Conservation (phyloP, 2,329 filamentous ascomycete genomes). For the Claviceps digitariae region DNA sequence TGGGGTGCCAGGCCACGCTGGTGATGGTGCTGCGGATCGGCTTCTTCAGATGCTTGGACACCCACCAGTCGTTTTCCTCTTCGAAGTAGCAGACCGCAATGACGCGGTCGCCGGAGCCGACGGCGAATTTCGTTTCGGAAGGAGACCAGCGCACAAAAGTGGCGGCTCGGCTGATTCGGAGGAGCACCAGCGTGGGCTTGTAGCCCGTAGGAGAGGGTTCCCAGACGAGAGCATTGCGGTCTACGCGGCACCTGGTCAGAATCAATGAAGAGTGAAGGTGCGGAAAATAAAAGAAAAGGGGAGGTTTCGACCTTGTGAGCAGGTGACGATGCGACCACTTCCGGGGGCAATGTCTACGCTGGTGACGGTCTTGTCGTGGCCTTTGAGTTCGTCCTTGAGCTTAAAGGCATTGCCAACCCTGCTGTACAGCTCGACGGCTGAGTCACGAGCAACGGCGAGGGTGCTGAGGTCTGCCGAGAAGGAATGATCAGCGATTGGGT, state of each 20-base stretch:
- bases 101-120: constrained; percentile 87
- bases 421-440: constrained; percentile 76
- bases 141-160: constrained; percentile 97
- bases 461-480: constrained; percentile 87
- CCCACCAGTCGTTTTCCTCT: constrained; percentile 99
- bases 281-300: not conserved
- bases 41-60: constrained; percentile 98
- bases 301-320: constrained; percentile 62
- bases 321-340: constrained; percentile 89
- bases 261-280: not conserved
- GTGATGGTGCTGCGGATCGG: constrained; percentile 96
- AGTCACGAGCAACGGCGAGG: constrained; percentile 83
- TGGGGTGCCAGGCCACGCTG: constrained; percentile 90
- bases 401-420: constrained; percentile 60
- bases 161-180: constrained; percentile 91
- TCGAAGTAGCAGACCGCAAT: constrained; percentile 98
- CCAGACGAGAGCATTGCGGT: constrained; percentile 97
- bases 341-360: constrained; percentile 88
- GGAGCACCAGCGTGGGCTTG: constrained; percentile 92
- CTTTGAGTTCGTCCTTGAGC: constrained; percentile 83
- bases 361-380: constrained; percentile 94
- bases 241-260: constrained; percentile 28
- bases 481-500: constrained; percentile 92
- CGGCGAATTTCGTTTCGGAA: constrained; percentile 92
- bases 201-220: constrained; percentile 84